Base-by-base conservation (phyloP, 2,329 filamentous ascomycete genomes). In the Epichloe sibirici region DNA sequence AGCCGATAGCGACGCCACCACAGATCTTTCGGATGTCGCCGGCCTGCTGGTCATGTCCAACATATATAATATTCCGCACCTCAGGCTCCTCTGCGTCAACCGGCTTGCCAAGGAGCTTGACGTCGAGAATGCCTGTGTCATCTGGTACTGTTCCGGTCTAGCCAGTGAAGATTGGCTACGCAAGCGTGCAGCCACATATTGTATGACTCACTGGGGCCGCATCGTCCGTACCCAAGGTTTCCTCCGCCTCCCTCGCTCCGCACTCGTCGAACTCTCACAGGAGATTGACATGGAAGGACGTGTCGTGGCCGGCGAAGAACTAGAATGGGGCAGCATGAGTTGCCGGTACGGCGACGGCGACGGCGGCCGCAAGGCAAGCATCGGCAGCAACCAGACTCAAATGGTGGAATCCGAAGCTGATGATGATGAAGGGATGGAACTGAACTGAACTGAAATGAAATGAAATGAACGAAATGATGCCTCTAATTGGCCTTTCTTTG, bases 1-100 rank as follows among this genome's bases (percentile, higher is more conserved):
- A 28, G 68, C 71, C n/a, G 71, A 74, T 46, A 73, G 89, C 46
- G 82, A 83, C 54, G 86, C 90, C 38, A 88, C 93, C 71, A 79
- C 81, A 0, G 78, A 85, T 48, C 79, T 96, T 21, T 81, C 84
- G 34, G 90, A 96, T 60, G 90, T 97, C 13, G 91, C 93, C 0
- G 91, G 93, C 8, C 82, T 98, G 68, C 78, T 98, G 3, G 91
- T 98, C 57, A 94, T 98, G 88, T 90, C 90, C 44, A 96, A 97
- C 66, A 88, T 97, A 46, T 98, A 98, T 71, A 91, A 96, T 64
- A 94, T 98, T 72, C 90, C 90, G 1, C 89, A 93, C 59, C 81
- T 98, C 25, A 86, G 91, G 21, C 79, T 95, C 7, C 77, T 97
- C 1, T 96, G 91, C 65, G 87, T 97, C 51, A 91, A 95, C 65